phyloP scores from a whole-genome alignment of 768 basidiomycete species.

The Pisolithus albus region DNA sequence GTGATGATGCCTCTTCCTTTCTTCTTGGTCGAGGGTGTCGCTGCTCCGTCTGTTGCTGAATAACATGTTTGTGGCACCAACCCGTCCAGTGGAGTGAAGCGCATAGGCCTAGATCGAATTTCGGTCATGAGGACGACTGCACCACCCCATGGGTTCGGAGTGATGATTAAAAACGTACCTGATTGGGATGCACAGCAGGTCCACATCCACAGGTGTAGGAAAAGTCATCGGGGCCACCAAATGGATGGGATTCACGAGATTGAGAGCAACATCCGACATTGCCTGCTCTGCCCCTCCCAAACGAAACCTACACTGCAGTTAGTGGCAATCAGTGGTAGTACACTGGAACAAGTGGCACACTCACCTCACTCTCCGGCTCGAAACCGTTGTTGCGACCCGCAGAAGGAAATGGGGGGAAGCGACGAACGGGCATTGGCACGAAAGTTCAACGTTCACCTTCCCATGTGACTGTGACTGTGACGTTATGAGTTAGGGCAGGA shows the following conservation, averaged over 20 bases:
- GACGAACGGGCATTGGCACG: too few species aligned
- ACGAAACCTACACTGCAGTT: too few species aligned
- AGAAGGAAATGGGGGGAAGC: too few species aligned
- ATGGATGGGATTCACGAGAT: constrained; percentile 39
- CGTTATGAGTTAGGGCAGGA: too few species aligned
- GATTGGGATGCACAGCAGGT: constrained; percentile 28
- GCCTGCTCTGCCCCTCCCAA: constrained; percentile 62
- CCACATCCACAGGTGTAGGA: constrained; percentile 63
- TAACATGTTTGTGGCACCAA: constrained; percentile 56
- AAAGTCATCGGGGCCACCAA: constrained; percentile 48
- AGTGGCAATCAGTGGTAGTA: too few species aligned
- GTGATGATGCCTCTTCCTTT: constrained; percentile 25
- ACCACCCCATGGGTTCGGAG: neutral
- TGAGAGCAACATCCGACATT: constrained; percentile 51
- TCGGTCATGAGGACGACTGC: neutral
- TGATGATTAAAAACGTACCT: constrained; percentile 25
- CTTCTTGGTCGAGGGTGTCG: constrained; percentile 27
- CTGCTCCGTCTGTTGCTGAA: constrained; percentile 19
- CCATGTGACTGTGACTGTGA: too few species aligned
- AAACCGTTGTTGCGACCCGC: too few species aligned
- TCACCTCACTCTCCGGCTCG: too few species aligned
- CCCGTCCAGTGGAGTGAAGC: constrained; percentile 51
- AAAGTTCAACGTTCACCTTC: too few species aligned
- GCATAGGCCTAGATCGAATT: constrained; percentile 18
- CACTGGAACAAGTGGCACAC: too few species aligned